Evolutionary conservation across 208 protist species (phyloP).

Genomic region (Crithidia expoeki): DNA sequence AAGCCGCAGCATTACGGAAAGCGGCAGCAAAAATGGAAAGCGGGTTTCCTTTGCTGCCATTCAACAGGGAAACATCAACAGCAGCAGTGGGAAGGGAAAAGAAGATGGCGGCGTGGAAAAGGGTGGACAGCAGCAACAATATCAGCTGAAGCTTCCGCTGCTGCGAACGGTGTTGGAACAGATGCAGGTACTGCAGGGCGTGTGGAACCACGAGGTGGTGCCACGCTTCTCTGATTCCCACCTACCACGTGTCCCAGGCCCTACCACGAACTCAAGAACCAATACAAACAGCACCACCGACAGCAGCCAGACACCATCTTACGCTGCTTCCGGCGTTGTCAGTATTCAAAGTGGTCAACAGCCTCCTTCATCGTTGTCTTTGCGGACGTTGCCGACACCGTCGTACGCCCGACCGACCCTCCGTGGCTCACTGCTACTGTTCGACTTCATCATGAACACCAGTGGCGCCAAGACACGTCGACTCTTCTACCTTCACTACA

Average conservation of each 20-base stretch:
- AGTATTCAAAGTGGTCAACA: neutral
- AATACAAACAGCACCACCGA: neutral
- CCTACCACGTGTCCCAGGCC: constrained; percentile 2
- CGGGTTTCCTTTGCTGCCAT: neutral
- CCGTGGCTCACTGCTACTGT: constrained; percentile 34
- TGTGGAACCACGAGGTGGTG: constrained; percentile 48
- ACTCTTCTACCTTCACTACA: constrained; percentile 40
- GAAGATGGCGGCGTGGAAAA: no score
- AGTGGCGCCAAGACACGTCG: constrained; percentile 29
- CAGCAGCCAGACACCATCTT: neutral
- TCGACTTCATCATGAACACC: constrained; percentile 45
- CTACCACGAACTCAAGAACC: neutral
- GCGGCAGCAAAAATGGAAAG: neutral
- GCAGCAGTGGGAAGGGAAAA: neutral
- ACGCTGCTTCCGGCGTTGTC: neutral
- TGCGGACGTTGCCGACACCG: neutral
- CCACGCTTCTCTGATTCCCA: constrained; percentile 13
- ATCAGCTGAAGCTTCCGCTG: neutral
- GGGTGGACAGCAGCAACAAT: neutral
- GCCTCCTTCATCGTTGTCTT: neutral
- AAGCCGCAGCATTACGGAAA: neutral
- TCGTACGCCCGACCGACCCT: constrained; percentile 9
- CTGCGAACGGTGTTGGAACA: constrained; percentile 31
- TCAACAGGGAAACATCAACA: neutral
- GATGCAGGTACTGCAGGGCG: constrained; percentile 44